Percentiles rank a stretch among this genome's conserved stretches.
Conservation (phyloP, 768 basidiomycete species). For the Hygrocybe coccinea region DNA sequence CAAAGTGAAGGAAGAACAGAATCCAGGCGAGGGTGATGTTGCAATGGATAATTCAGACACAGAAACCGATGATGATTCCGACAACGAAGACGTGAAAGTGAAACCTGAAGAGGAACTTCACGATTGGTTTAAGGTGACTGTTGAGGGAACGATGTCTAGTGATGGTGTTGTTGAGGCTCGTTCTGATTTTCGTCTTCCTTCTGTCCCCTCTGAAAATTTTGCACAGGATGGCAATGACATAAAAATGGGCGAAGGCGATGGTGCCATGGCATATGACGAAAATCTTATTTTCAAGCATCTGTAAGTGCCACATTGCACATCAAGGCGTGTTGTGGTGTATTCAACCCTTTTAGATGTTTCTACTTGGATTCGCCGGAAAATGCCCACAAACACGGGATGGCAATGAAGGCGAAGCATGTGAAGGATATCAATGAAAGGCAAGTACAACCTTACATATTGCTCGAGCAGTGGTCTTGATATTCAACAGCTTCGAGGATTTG, state of each 20-base stretch:
- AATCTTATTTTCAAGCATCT: conserved; percentile 78
- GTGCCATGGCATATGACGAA: conserved; percentile 73
- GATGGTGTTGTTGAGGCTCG: background rate
- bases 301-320: conserved; percentile 37
- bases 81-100: conserved; percentile 55
- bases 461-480: conserved; percentile 6
- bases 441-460: conserved; percentile 14
- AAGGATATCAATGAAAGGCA: conserved; percentile 52
- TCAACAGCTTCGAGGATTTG: conserved; percentile 51
- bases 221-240: conserved; percentile 33
- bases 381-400: conserved; percentile 61
- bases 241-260: conserved; percentile 68
- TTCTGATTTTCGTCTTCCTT: background rate
- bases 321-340: conserved; percentile 4
- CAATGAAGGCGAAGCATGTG: conserved; percentile 49
- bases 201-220: conserved; percentile 2
- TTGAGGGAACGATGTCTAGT: background rate
- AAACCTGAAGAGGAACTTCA: conserved; percentile 33
- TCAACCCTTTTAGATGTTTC: conserved; percentile 55
- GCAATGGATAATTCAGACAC: conserved; percentile 41
- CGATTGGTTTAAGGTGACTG: conserved; percentile 37
- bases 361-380: conserved; percentile 83
- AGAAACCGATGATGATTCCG: conserved; percentile 65
- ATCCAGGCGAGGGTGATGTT: conserved; percentile 20
- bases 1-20: conserved; percentile 41